Evolutionary conservation across 305 asterid species (phyloP).

Genomic region (Ilex paraguariensis): DNA sequence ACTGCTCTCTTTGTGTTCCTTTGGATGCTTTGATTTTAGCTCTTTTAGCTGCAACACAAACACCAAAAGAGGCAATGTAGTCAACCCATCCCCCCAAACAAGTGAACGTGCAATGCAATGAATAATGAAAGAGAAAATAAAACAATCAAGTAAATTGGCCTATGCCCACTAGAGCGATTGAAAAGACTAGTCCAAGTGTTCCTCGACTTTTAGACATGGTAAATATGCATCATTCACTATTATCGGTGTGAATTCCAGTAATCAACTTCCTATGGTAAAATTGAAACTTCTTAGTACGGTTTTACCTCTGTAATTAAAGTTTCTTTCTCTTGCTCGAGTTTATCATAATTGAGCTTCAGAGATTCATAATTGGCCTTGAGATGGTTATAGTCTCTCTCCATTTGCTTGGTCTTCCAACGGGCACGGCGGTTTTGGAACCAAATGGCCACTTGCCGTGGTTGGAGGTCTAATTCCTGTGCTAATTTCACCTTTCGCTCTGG

Average conservation of each 20-base stretch:
- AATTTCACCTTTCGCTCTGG: constrained; percentile 30
- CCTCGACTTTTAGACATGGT: no score
- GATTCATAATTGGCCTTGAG: constrained; percentile 32
- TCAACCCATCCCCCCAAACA: neutral
- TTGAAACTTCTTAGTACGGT: no score
- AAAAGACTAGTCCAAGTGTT: no score
- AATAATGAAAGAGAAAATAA: neutral
- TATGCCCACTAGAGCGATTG: no score
- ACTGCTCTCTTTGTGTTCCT: constrained; percentile 13
- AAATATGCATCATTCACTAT: no score
- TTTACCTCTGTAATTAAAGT: constrained; percentile 26
- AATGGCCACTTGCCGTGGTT: constrained; percentile 42
- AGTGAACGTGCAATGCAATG: no score
- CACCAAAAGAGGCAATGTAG: neutral
- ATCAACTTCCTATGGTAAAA: no score
- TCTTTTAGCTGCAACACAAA: constrained; percentile 24
- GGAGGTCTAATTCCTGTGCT: constrained; percentile 37
- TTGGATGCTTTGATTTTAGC: constrained; percentile 29
- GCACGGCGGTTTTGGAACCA: constrained; percentile 52
- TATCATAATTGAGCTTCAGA: constrained; percentile 25
- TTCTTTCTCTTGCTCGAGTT: constrained; percentile 28
- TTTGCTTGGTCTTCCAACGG: constrained; percentile 37
- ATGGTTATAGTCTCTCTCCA: constrained; percentile 31
- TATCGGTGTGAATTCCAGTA: no score
- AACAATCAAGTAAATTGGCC: no score